phyloP scores from a whole-genome alignment of 257 asterid species.

The Solanum tarapatanum region DNA sequence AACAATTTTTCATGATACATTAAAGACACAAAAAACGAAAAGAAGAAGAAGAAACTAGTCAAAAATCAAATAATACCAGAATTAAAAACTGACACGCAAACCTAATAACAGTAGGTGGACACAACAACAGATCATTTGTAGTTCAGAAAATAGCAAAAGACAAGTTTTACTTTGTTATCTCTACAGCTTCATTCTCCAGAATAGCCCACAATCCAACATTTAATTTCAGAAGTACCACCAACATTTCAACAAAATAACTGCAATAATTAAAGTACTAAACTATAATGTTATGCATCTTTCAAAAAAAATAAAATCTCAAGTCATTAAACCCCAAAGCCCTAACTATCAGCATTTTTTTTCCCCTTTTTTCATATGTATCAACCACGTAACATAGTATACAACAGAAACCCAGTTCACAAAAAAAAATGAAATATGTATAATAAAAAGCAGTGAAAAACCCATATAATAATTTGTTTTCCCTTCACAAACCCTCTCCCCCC shows the following conservation, averaged over 20 bases:
- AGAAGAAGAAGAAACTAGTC: not conserved
- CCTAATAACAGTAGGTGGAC: not conserved
- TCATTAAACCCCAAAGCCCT: not conserved
- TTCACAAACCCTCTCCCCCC: no score
- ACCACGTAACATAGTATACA: not conserved
- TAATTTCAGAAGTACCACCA: not conserved
- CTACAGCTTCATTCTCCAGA: not conserved
- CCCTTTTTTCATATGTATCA: not conserved
- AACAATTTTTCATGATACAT: not conserved
- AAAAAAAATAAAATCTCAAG: not conserved
- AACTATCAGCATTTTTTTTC: not conserved
- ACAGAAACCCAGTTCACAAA: not conserved
- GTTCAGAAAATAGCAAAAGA: not conserved
- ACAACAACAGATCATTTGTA: not conserved
- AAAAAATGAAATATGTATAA: not conserved
- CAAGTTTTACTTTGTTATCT: not conserved
- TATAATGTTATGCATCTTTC: not conserved
- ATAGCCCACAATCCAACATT: not conserved
- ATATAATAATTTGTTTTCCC: not conserved
- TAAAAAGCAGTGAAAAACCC: not conserved
- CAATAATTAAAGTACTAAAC: not conserved
- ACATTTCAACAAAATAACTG: not conserved
- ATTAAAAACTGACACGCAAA: not conserved
- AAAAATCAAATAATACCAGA: not conserved
- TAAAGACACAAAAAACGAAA: not conserved